Conservation (phyloP, 768 basidiomycete species). For the Termitomyces sp. region DNA sequence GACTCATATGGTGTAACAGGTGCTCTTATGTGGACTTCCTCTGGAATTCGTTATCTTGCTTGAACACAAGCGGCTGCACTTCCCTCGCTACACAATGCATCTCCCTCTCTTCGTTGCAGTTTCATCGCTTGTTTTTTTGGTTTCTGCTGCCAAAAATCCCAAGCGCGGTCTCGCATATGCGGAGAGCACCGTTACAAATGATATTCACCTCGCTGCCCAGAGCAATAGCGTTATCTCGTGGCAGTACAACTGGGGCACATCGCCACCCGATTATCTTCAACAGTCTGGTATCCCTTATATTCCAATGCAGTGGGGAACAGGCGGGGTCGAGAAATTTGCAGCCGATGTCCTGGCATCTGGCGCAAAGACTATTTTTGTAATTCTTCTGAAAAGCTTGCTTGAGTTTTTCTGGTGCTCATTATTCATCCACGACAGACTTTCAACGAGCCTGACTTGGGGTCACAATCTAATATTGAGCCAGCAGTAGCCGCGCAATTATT, state of each 20-base stretch:
- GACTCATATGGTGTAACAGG: neutral
- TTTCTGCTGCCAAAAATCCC: constrained; percentile 25
- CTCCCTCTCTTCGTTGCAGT: neutral
- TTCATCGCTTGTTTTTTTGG: neutral
- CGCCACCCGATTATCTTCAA: constrained; percentile 24
- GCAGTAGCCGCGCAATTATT: constrained; percentile 26
- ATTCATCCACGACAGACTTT: constrained; percentile 20
- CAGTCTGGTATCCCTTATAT: constrained; percentile 27
- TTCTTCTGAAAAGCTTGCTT: neutral
- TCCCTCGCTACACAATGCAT: constrained; percentile 6
- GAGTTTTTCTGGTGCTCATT: neutral
- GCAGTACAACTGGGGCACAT: constrained; percentile 39
- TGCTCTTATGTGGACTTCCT: neutral
- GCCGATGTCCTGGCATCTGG: constrained; percentile 21
- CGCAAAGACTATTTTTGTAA: constrained; percentile 33
- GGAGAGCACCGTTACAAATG: constrained; percentile 19
- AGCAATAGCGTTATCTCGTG: constrained; percentile 26
- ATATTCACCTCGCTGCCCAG: constrained; percentile 23
- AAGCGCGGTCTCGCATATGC: constrained; percentile 33
- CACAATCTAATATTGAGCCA: constrained; percentile 28
- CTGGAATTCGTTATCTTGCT: neutral
- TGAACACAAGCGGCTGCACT: neutral
- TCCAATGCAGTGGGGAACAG: constrained; percentile 35
- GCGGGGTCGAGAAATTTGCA: constrained; percentile 24
- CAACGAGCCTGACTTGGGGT: constrained; percentile 30